phyloP scores from a whole-genome alignment of 2,329 filamentous ascomycete species.

The Penicillium sp. region DNA sequence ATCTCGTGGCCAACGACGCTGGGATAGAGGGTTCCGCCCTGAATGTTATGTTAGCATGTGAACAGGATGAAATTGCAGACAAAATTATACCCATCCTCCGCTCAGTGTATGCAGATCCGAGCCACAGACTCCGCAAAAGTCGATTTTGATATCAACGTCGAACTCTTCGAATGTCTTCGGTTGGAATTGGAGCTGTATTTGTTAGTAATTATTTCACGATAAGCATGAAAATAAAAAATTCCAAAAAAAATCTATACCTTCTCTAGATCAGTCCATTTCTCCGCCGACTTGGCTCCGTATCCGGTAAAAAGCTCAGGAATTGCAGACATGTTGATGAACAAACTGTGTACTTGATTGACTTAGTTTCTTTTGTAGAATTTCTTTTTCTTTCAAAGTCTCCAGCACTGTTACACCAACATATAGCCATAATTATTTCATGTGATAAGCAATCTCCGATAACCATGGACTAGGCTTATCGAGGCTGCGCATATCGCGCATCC shows the following conservation, averaged over 20 bases:
- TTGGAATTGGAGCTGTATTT: conserved; percentile 37
- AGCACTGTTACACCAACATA: neutral
- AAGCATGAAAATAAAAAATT: neutral
- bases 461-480: neutral
- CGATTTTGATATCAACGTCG: conserved; percentile 57
- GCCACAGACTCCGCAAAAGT: conserved; percentile 59
- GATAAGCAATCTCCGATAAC: neutral
- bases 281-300: neutral
- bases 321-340: neutral
- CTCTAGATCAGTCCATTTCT: neutral
- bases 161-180: conserved; percentile 59
- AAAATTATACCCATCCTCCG: conserved; percentile 27
- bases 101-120: conserved; percentile 52
- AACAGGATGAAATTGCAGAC: neutral
- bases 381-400: neutral
- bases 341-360: neutral
- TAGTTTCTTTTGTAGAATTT: neutral
- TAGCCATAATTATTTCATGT: too few species aligned
- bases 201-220: neutral
- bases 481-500: neutral
- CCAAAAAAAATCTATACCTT: neutral
- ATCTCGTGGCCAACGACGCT: conserved; percentile 59
- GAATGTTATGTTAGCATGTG: neutral
- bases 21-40: conserved; percentile 18
- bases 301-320: neutral